Evolutionary conservation across 805 yeast genomes (phyloP).

Genomic region (Diddensiella transvaalensis): DNA sequence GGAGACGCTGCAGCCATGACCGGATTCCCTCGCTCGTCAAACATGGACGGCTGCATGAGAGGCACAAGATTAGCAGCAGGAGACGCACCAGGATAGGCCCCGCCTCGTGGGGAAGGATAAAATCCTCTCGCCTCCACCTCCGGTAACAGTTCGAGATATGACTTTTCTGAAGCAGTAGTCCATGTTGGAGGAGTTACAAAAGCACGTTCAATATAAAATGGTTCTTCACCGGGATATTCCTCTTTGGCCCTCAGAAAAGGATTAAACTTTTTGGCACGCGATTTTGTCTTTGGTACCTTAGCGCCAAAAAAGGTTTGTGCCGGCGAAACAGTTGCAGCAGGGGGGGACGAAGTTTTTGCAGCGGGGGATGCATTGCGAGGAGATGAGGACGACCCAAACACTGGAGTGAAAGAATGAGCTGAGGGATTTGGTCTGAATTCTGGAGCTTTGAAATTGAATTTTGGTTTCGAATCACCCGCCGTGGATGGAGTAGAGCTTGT

Average conservation of each 20-base stretch:
- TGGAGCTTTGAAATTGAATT: constrained; percentile 54
- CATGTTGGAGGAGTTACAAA: constrained; percentile 77
- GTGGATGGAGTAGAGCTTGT: constrained; percentile 16
- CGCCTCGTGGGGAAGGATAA: constrained; percentile 17
- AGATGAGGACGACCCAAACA: constrained; percentile 12
- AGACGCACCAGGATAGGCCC: constrained; percentile 10
- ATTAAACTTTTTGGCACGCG: constrained; percentile 45
- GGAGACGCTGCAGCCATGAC: constrained; percentile 16
- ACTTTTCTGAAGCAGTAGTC: constrained; percentile 52
- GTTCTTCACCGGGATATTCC: constrained; percentile 20
- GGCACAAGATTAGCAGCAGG: constrained; percentile 17
- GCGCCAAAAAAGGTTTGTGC: constrained; percentile 38
- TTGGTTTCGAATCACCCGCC: constrained; percentile 39
- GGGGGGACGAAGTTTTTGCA: constrained; percentile 21
- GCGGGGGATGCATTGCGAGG: constrained; percentile 12
- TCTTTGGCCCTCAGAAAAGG: constrained; percentile 48
- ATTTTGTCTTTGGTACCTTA: constrained; percentile 32
- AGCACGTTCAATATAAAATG: constrained; percentile 50
- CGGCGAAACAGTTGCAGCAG: constrained; percentile 27
- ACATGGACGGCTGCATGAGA: constrained; percentile 16
- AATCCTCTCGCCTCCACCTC: neutral
- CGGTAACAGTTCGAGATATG: constrained; percentile 52
- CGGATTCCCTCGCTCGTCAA: constrained; percentile 22
- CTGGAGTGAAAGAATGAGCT: constrained; percentile 51
- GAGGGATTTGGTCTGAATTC: constrained; percentile 68